These are phyloP conservation scores for Epichloe festucae DNA, from an alignment of 2,329 filamentous ascomycete species.

Conservation along the genomic window DNA sequence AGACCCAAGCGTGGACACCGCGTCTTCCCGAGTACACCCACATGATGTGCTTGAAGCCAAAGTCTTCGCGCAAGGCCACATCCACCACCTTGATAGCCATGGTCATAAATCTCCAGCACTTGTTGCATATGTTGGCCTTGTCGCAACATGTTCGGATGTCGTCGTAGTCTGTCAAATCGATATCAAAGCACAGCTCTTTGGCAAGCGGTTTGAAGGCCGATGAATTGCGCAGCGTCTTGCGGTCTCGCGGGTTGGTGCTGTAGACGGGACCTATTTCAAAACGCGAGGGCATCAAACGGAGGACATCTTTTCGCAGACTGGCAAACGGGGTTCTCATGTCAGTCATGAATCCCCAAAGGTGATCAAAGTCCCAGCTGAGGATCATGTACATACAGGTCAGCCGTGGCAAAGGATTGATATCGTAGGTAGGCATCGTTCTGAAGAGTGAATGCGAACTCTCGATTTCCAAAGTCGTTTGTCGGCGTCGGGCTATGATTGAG, in stretches of 20 bases:
- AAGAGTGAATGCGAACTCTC: constrained; percentile 94
- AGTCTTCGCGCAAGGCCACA: constrained; percentile 76
- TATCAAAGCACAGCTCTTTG: constrained; percentile 97
- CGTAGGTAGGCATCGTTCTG: constrained; percentile 83
- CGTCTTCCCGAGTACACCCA: constrained; percentile 98
- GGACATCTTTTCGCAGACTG: constrained; percentile 79
- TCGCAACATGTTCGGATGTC: constrained; percentile 91
- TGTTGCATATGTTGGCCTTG: constrained; percentile 83
- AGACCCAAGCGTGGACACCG: constrained; percentile 97
- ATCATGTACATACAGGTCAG: constrained; percentile 32
- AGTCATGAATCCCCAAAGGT: not conserved
- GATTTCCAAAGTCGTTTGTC: constrained; percentile 76
- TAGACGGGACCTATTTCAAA: constrained; percentile 99
- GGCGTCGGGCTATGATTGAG: constrained; percentile 85
- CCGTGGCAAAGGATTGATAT: constrained; percentile 58
- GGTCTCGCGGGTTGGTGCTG: constrained; percentile 81
- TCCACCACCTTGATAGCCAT: constrained; percentile 97
- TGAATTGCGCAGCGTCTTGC: constrained; percentile 72
- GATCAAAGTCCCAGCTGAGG: no score
- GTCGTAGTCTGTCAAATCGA: constrained; percentile 98
- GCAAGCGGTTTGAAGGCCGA: constrained; percentile 73
- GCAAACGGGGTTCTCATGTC: constrained; percentile 2
- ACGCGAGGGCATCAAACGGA: constrained; percentile 76
- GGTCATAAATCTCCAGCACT: constrained; percentile 94
- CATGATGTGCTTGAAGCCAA: constrained; percentile 91